Conservation (phyloP, 106 monocot species). For the Dioscorea alata region DNA sequence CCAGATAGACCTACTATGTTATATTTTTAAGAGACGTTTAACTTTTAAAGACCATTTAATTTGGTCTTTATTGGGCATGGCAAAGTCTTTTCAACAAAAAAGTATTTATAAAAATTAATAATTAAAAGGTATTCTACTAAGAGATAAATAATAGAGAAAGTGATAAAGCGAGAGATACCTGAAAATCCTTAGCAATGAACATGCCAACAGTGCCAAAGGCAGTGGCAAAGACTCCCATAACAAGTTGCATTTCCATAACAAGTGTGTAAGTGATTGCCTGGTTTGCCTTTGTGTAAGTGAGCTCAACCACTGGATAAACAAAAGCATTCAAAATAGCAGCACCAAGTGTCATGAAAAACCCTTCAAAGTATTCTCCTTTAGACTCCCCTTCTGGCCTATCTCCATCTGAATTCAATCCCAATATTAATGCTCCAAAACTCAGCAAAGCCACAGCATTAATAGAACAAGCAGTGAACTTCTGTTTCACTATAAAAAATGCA, state of each 20-base stretch:
- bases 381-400: conserved; percentile 40
- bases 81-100: too few species aligned
- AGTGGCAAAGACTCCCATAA: conserved; percentile 13
- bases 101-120: too few species aligned
- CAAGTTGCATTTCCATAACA: conserved; percentile 58
- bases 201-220: conserved; percentile 50
- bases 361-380: conserved; percentile 22
- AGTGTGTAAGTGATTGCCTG: conserved; percentile 11
- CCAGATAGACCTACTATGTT: too few species aligned
- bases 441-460: conserved; percentile 44
- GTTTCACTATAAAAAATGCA: conserved; percentile 39
- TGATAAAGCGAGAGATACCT: conserved; percentile 4
- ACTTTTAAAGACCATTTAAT: too few species aligned
- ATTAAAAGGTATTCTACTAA: too few species aligned
- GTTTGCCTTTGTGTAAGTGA: not conserved
- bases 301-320: too few species aligned
- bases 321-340: conserved; percentile 29
- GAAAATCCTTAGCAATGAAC: conserved; percentile 49
- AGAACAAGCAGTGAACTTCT: conserved; percentile 49
- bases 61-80: too few species aligned
- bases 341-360: conserved; percentile 41
- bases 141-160: too few species aligned
- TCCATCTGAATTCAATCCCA: conserved; percentile 30
- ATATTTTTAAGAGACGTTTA: too few species aligned
- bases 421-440: conserved; percentile 31